Conservation (phyloP, 768 basidiomycete genomes). For the Leccinellum albellum region DNA sequence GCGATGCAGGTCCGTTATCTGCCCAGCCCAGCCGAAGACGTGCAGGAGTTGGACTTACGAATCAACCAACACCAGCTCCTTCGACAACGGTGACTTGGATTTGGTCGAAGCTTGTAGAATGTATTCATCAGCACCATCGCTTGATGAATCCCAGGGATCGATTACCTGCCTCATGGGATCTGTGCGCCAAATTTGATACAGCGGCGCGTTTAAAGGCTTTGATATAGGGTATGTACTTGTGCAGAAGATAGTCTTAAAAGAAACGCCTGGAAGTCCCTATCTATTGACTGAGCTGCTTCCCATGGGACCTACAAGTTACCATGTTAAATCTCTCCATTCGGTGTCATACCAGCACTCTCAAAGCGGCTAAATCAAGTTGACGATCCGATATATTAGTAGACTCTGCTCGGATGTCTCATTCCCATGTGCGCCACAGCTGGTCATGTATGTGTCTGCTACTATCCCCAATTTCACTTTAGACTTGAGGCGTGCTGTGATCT, state of each 20-base stretch:
- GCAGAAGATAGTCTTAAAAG: slow-evolving; percentile 1
- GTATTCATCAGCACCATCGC: slow-evolving; percentile 13
- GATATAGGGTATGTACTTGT: slow-evolving; percentile 10
- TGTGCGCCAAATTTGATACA: slow-evolving; percentile 16
- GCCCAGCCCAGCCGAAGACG: no score
- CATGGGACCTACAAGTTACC: slow-evolving; percentile 49
- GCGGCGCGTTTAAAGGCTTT: slow-evolving; percentile 1
- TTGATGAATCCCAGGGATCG: slow-evolving; percentile 19
- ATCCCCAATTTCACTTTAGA: no score
- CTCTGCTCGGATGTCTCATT: no score
- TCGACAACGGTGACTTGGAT: neutral
- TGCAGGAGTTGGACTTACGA: slow-evolving; percentile 9
- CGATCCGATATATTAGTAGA: no score
- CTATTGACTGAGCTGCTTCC: slow-evolving; percentile 5
- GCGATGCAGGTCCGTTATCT: slow-evolving; percentile 14
- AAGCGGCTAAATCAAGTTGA: no score
- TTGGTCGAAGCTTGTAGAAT: slow-evolving; percentile 5
- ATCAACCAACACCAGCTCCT: slow-evolving; percentile 1
- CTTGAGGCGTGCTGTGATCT: no score
- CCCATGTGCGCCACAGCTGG: no score
- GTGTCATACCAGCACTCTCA: slow-evolving; percentile 62
- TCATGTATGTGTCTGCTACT: no score
- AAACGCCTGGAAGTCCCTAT: slow-evolving; percentile 5
- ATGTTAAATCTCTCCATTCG: no score
- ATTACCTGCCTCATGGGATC: slow-evolving; percentile 4